Conservation (phyloP, 352 stramenopile genomes). For the Pythium inflatum region DNA sequence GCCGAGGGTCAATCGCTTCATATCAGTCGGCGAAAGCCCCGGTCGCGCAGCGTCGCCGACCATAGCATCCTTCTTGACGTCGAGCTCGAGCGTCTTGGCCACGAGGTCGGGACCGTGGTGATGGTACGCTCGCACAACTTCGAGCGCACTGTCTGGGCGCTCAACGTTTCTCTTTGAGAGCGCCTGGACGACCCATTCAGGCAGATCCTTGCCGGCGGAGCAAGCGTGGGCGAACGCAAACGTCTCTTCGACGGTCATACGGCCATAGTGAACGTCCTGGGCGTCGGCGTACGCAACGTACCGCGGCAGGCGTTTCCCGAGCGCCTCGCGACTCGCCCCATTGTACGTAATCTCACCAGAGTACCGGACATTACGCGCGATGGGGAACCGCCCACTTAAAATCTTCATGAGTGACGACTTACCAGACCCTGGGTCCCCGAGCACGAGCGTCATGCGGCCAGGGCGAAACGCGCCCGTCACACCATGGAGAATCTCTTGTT, state of each 20-base stretch:
- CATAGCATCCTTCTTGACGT: conserved; percentile 56
- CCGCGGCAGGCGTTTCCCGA: conserved; percentile 41
- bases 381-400: conserved; percentile 54
- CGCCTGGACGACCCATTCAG: not conserved
- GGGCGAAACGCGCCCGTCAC: conserved; percentile 51
- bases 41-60: conserved; percentile 57
- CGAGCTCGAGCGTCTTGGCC: conserved; percentile 59
- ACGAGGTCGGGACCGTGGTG: conserved; percentile 47
- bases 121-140: conserved; percentile 43
- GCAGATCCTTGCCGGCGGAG: conserved; percentile 39
- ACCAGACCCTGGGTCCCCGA: conserved; percentile 48
- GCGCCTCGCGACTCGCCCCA: conserved; percentile 34
- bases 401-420: conserved; percentile 58
- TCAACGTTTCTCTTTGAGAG: conserved; percentile 30
- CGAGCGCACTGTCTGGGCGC: conserved; percentile 41
- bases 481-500: conserved; percentile 55
- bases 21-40: conserved; percentile 66
- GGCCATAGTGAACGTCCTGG: conserved; percentile 47
- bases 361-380: conserved; percentile 48
- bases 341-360: conserved; percentile 55
- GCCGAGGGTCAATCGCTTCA: conserved; percentile 52
- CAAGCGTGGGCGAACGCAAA: conserved; percentile 57
- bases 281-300: conserved; percentile 59
- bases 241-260: conserved; percentile 59
- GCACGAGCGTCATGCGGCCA: conserved; percentile 58